Percentiles rank a stretch among this genome's conserved stretches.
phyloP scores from a whole-genome alignment of 129 eudicot species.

The Arctium minus region DNA sequence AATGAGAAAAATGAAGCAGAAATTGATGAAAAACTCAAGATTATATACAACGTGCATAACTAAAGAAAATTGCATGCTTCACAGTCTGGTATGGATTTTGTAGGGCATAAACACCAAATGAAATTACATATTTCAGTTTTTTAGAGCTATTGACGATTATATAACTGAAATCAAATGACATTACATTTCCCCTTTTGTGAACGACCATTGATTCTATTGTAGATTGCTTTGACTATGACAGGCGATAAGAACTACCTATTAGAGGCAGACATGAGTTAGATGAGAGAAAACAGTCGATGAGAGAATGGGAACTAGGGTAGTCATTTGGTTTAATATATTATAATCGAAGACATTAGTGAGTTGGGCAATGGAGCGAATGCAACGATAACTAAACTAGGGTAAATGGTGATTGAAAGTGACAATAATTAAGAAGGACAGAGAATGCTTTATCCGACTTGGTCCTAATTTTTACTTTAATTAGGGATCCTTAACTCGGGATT shows the following conservation, averaged over 20 bases:
- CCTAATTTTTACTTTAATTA: not conserved
- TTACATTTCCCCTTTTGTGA: not conserved
- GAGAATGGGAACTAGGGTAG: not conserved
- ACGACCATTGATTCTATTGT: too few relatives aligned
- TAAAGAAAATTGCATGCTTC: not conserved
- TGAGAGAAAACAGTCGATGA: too few relatives aligned
- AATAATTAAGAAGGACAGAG: too few relatives aligned
- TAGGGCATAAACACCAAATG: not conserved
- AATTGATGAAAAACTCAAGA: not conserved
- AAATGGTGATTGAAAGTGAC: not conserved
- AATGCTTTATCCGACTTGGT: not conserved
- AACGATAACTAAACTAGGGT: not conserved
- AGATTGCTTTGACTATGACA: not conserved
- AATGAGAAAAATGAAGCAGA: too few relatives aligned
- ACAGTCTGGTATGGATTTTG: not conserved
- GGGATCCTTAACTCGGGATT: too few relatives aligned
- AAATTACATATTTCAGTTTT: not conserved
- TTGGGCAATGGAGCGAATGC: not conserved
- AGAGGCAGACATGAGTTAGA: too few relatives aligned
- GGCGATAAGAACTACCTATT: too few relatives aligned
- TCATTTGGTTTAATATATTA: too few relatives aligned
- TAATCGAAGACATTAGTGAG: not conserved
- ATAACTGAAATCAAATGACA: too few relatives aligned
- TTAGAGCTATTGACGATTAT: not conserved
- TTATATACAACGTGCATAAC: not conserved